A percentile compares a stretch with the other conserved stretches of the same genome.
Evolutionary conservation across 345 rosid genomes (phyloP).

Genomic region (Turnera subulata): DNA sequence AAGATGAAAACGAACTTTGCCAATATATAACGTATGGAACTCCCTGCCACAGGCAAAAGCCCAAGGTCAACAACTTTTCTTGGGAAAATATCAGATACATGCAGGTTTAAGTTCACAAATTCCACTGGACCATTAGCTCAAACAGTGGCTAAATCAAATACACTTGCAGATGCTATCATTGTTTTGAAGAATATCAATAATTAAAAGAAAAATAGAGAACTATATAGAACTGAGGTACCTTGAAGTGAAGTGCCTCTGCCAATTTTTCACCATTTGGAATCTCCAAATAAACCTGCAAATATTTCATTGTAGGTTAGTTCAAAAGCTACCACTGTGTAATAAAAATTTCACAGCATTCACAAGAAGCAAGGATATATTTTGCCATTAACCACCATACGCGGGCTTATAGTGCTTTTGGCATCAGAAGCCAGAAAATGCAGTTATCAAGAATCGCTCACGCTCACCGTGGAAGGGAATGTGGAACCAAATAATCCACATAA

Average conservation of each 20-base stretch:
- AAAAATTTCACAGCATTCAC: background rate
- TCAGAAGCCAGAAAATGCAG: too few relatives aligned
- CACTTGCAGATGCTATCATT: too few relatives aligned
- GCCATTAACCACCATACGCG: background rate
- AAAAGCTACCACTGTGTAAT: background rate
- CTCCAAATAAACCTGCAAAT: constrained; percentile 79
- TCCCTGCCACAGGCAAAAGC: constrained; percentile 51
- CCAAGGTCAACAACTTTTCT: constrained; percentile 8
- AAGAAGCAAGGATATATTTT: background rate
- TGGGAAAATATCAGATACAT: background rate
- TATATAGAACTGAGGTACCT: constrained; percentile 32
- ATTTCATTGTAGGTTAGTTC: constrained; percentile 2
- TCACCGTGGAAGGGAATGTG: constrained; percentile 73
- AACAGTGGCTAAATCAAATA: too few relatives aligned
- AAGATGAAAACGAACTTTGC: constrained; percentile 52
- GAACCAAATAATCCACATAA: constrained; percentile 69
- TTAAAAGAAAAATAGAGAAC: background rate
- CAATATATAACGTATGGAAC: constrained; percentile 84
- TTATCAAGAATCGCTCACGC: constrained; percentile 46
- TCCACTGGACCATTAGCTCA: too few relatives aligned
- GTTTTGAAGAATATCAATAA: background rate
- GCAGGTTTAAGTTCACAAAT: background rate
- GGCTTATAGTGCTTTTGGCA: too few relatives aligned
- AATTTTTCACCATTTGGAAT: constrained; percentile 65
- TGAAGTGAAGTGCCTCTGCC: constrained; percentile 82